phyloP scores from a whole-genome alignment of 768 basidiomycete species.

The Baorangia bicolor region DNA sequence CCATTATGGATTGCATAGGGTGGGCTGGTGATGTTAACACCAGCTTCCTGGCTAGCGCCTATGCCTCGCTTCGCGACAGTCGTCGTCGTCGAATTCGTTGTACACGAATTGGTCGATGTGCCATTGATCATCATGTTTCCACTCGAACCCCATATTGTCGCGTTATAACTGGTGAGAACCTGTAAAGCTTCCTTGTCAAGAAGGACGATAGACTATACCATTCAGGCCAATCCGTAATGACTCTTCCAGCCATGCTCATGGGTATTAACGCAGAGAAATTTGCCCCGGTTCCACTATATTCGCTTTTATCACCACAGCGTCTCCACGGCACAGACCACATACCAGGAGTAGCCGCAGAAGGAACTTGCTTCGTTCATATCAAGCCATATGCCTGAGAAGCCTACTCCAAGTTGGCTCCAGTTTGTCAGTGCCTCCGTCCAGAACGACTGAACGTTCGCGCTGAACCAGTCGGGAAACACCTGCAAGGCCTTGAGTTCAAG shows the following conservation, averaged over 20 bases:
- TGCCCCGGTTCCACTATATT: conserved; percentile 44
- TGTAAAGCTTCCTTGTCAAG: neutral
- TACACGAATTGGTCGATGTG: conserved; percentile 46
- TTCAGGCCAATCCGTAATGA: conserved; percentile 47
- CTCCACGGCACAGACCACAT: neutral
- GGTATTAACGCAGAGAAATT: conserved; percentile 47
- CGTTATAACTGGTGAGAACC: conserved; percentile 59
- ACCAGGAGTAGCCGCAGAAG: conserved; percentile 63
- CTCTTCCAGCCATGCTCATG: neutral
- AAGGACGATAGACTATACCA: conserved; percentile 40
- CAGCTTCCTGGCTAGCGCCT: conserved; percentile 44
- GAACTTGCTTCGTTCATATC: conserved; percentile 67
- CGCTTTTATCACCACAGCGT: neutral
- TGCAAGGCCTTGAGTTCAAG: conserved; percentile 8
- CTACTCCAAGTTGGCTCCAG: conserved; percentile 49
- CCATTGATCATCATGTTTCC: conserved; percentile 73
- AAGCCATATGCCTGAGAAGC: conserved; percentile 63
- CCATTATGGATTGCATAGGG: conserved; percentile 73
- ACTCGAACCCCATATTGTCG: conserved; percentile 59
- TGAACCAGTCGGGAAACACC: conserved; percentile 64
- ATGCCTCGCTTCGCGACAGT: conserved; percentile 41
- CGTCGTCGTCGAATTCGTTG: conserved; percentile 6
- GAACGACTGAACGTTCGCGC: conserved; percentile 45
- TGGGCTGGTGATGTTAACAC: conserved; percentile 52
- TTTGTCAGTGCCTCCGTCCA: conserved; percentile 61